phyloP scores from a whole-genome alignment of 305 asterid species.

The Vinca major region DNA sequence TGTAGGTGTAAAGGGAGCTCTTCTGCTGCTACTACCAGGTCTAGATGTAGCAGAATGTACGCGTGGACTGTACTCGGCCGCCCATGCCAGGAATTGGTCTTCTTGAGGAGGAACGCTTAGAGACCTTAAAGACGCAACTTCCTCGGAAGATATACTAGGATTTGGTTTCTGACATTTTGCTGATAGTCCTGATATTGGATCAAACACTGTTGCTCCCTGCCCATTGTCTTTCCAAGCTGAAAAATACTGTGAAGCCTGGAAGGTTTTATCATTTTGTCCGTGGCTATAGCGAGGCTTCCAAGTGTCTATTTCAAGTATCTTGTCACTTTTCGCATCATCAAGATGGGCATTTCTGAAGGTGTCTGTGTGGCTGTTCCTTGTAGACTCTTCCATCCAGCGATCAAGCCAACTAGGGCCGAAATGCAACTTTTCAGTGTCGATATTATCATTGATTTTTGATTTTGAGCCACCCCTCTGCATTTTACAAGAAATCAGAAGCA shows the following conservation, averaged over 20 bases:
- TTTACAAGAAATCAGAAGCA: slow-evolving; percentile 9
- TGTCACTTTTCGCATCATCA: slow-evolving; percentile 62
- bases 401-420: slow-evolving; percentile 51
- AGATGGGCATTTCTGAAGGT: slow-evolving; percentile 15
- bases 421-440: slow-evolving; percentile 30
- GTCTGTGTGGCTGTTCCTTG: slow-evolving; percentile 28
- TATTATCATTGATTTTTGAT: slow-evolving; percentile 26
- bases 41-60: slow-evolving; percentile 42
- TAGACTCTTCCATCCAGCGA: slow-evolving; percentile 73
- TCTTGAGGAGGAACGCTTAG: slow-evolving; percentile 26
- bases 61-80: slow-evolving; percentile 44
- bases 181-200: slow-evolving; percentile 23
- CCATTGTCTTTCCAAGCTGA: slow-evolving; percentile 42
- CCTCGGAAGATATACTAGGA: slow-evolving; percentile 54
- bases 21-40: slow-evolving; percentile 35
- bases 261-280: slow-evolving; percentile 25
- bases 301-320: slow-evolving; percentile 76
- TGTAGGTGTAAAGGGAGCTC: slow-evolving; percentile 42
- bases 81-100: slow-evolving; percentile 33
- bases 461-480: slow-evolving; percentile 52
- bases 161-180: slow-evolving; percentile 41
- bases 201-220: slow-evolving; percentile 25
- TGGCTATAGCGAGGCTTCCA: slow-evolving; percentile 51
- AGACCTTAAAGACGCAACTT: slow-evolving; percentile 39
- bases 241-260: slow-evolving; percentile 30